Conservation (phyloP, 2,329 filamentous ascomycete genomes). For the Trichoderma koningiopsis region DNA sequence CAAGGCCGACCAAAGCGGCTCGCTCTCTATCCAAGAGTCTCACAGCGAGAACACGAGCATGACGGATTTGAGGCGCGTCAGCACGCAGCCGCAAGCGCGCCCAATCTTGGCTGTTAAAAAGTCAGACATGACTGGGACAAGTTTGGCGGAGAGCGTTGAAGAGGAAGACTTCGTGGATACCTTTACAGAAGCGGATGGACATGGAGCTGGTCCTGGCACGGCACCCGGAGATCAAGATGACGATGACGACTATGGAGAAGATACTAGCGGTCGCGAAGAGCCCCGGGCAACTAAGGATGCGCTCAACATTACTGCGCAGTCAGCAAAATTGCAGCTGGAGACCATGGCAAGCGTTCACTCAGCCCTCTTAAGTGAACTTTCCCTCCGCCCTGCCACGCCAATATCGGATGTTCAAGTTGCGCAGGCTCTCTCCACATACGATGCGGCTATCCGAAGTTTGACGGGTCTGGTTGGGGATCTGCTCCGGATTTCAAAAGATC, state of each 20-base stretch:
- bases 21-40: conserved; percentile 49
- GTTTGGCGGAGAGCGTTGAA: conserved; percentile 52
- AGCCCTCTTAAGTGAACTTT: conserved; percentile 71
- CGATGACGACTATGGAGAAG: conserved; percentile 72
- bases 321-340: conserved; percentile 88
- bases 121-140: conserved; percentile 44
- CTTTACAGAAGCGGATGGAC: conserved; percentile 47
- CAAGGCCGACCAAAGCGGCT: conserved; percentile 70
- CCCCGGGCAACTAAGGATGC: conserved; percentile 83
- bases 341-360: conserved; percentile 82
- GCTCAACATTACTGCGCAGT: conserved; percentile 95
- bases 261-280: conserved; percentile 74
- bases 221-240: conserved; percentile 53
- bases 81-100: conserved; percentile 38
- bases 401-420: conserved; percentile 77
- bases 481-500: conserved; percentile 87
- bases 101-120: conserved; percentile 28
- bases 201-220: conserved; percentile 34
- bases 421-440: conserved; percentile 82
- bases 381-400: conserved; percentile 67
- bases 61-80: conserved; percentile 45
- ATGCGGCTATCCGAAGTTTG: conserved; percentile 84
- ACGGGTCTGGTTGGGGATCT: conserved; percentile 83
- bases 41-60: conserved; percentile 57
- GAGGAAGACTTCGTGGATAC: conserved; percentile 57